These are phyloP conservation scores for Spergularia marina DNA, from an alignment of 148 eudicot species.

Conservation along the genomic window DNA sequence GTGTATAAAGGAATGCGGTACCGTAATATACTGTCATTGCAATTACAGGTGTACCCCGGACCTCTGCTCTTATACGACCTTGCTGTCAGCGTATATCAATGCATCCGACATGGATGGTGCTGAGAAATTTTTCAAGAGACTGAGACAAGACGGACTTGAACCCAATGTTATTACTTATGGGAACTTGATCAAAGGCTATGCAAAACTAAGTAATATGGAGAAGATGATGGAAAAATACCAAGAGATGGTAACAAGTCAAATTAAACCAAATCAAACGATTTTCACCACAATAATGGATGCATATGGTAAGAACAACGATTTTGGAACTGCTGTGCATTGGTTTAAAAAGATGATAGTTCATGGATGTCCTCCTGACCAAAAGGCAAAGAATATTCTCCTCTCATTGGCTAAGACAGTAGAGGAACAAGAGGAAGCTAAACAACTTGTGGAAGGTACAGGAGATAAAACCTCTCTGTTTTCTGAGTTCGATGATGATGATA, in stretches of 20 bases:
- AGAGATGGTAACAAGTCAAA: slow-evolving; percentile 58
- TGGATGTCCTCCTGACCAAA: slow-evolving; percentile 78
- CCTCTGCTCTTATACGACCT: slow-evolving; percentile 84
- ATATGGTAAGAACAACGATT: slow-evolving; percentile 73
- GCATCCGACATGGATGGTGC: slow-evolving; percentile 98
- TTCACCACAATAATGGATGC: slow-evolving; percentile 94
- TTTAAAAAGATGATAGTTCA: slow-evolving; percentile 80
- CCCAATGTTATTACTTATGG: slow-evolving; percentile 80
- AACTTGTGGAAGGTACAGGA: slow-evolving; percentile 41
- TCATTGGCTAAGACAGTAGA: slow-evolving; percentile 73
- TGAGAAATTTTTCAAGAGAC: slow-evolving; percentile 76
- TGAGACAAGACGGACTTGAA: slow-evolving; percentile 59
- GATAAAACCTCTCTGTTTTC: slow-evolving; percentile 19
- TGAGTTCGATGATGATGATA: slow-evolving; percentile 28
- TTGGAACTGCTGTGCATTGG: slow-evolving; percentile 78
- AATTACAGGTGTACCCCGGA: slow-evolving; percentile 74
- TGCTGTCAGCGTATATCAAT: slow-evolving; percentile 81
- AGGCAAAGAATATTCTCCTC: slow-evolving; percentile 83
- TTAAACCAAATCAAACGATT: slow-evolving; percentile 70
- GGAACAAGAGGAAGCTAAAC: slow-evolving; percentile 63
- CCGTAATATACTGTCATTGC: slow-evolving; percentile 13
- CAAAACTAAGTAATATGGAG: slow-evolving; percentile 58
- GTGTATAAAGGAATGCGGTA: background rate
- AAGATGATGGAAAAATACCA: slow-evolving; percentile 82
- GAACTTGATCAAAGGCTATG: slow-evolving; percentile 79